Evolutionary conservation across 176 grass and related monocot genomes (phyloP), one percentile per base, ranked within the genome.

Genomic region (Carex pumila): DNA sequence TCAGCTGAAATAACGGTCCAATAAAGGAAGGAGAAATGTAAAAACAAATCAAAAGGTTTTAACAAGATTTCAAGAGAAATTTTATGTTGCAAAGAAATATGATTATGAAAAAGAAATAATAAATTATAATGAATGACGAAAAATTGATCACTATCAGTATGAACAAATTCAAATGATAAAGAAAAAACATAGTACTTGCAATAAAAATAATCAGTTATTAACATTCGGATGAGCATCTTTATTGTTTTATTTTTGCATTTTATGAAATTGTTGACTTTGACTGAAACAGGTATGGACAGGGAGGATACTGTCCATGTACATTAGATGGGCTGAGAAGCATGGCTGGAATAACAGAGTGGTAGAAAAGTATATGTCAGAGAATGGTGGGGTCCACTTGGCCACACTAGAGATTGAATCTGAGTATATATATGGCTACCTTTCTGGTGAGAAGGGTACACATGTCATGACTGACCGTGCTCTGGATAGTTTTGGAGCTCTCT

Each of bases 341-440:
- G 89, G 95, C 68, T 95, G 72, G 67, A 91, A 91, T 82, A 68
- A 87, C 87, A 90, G 91, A 58, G 69, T 98, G 36, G 59, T 88
- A 61, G 95, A 98, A 71, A 89, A 90, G 21, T 82, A 82, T 62
- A 11, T 61, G 29, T 93, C 74, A 22, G 86, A 67, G 58, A 85
- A 82, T 87, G 83, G 83, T 87, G 82, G 79, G 84, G 70, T 84
- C 63, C 29, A 60, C 56, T 85, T 53, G 75, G 80, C 80, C 84
- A 85, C 89, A 19, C 60, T 98, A 83, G 91, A 98, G 39, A 91
- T 98, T 86, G 92, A 93, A 90, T 93, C 91, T 79, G 92, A 91
- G 85, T 98, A 92, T 54, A 93, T 95, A 79, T 98, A 91, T 88
- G 95, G 95, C 17, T 92, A 74, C 65, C 91, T 98, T 95, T 89